Evolutionary conservation across 2,329 filamentous ascomycete species (phyloP).

Genomic region (Dothideomycetidae sp.): DNA sequence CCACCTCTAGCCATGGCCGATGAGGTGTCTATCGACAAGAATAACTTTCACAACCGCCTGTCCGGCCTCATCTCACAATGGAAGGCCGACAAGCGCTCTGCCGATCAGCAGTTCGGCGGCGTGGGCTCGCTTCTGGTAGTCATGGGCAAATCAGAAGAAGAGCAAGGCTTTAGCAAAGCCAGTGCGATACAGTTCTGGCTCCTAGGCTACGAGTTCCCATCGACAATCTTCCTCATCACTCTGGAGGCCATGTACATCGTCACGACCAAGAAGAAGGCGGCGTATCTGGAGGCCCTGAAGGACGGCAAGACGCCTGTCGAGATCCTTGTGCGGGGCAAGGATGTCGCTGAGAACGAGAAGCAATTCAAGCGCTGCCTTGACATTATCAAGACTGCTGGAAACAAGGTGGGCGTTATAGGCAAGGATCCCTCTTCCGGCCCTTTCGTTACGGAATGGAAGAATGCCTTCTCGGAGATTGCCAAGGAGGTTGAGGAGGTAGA

Average conservation of each 20-base stretch:
- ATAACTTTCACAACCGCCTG: conserved; percentile 85
- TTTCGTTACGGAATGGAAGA: conserved; percentile 95
- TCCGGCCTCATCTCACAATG: conserved; percentile 76
- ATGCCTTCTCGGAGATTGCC: conserved; percentile 58
- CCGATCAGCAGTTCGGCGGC: conserved; percentile 72
- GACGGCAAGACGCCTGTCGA: conserved; percentile 86
- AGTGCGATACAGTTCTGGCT: conserved; percentile 99
- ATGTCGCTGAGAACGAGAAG: conserved; percentile 80
- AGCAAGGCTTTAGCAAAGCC: conserved; percentile 80
- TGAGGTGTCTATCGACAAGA: conserved; percentile 91
- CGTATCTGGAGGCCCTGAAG: conserved; percentile 83
- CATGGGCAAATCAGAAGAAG: conserved; percentile 90
- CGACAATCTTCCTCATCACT: conserved; percentile 86
- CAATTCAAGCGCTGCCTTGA: conserved; percentile 74
- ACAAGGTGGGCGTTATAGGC: conserved; percentile 74
- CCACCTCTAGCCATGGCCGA: conserved; percentile 43
- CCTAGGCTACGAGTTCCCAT: conserved; percentile 94
- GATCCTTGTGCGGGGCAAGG: conserved; percentile 81
- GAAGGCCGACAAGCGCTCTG: conserved; percentile 88
- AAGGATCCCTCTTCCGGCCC: conserved; percentile 78
- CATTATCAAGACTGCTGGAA: conserved; percentile 75
- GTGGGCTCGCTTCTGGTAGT: conserved; percentile 75
- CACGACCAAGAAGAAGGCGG: conserved; percentile 95
- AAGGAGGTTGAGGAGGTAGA: conserved; percentile 85
- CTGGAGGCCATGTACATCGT: conserved; percentile 78